Conservation (phyloP, 148 eudicot genomes). For the Polygonum maritimum region DNA sequence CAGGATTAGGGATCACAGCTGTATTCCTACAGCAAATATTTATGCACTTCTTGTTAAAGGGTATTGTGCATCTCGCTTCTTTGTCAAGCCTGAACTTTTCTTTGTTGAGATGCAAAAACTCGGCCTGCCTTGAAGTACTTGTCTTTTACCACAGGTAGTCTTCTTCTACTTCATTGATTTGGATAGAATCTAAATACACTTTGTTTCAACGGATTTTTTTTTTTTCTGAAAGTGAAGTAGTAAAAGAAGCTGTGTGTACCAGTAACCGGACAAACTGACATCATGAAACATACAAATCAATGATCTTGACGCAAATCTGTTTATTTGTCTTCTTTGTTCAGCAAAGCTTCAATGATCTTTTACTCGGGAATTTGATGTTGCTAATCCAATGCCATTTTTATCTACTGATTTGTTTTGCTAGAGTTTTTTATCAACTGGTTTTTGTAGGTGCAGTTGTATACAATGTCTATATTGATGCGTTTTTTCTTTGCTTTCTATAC, state of each 20-base stretch:
- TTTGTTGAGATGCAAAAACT: constrained; percentile 51
- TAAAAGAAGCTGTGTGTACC: no score
- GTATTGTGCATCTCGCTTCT: constrained; percentile 54
- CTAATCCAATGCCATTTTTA: background rate
- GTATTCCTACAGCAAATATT: constrained; percentile 80
- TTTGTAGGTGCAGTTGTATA: constrained; percentile 53
- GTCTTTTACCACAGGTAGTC: background rate
- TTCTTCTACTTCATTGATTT: background rate
- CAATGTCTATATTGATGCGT: constrained; percentile 67
- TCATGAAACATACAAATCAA: background rate
- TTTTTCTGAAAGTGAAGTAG: no score
- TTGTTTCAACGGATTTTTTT: background rate
- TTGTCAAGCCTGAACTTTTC: constrained; percentile 65
- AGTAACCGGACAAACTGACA: no score
- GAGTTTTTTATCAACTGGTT: no score
- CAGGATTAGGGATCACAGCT: constrained; percentile 9
- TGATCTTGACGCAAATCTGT: no score
- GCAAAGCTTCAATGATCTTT: no score
- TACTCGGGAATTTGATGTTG: background rate
- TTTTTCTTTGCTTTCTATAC: background rate
- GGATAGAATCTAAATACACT: background rate
- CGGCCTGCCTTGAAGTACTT: constrained; percentile 62
- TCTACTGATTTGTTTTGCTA: background rate
- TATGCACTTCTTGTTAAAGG: constrained; percentile 76
- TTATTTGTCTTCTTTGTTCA: no score